These are phyloP conservation scores for Lycium ferocissimum DNA, from an alignment of 257 asterid genomes.

Conservation along the genomic window DNA sequence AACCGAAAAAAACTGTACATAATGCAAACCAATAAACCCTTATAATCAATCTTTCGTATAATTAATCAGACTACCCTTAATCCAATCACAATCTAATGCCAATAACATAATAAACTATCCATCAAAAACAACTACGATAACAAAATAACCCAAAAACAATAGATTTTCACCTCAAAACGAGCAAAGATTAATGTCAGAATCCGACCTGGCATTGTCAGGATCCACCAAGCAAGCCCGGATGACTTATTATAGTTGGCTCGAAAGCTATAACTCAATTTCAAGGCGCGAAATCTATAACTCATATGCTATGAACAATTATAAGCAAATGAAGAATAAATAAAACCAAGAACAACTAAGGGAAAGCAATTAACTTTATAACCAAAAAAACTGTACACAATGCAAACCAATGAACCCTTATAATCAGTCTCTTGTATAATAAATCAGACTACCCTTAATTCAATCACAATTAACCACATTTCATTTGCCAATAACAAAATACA, in stretches of 20 bases:
- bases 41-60: not conserved
- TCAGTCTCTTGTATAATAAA: not conserved
- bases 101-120: slow-evolving; percentile 35
- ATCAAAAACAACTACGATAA: slow-evolving; percentile 30
- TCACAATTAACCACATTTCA: slow-evolving; percentile 8
- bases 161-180: too few species aligned
- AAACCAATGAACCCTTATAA: not conserved
- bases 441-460: not conserved
- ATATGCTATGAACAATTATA: not conserved
- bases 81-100: slow-evolving; percentile 11
- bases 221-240: slow-evolving; percentile 64
- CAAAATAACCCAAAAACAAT: too few species aligned
- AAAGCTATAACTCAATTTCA: too few species aligned
- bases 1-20: not conserved
- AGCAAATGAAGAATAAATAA: not conserved
- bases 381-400: not conserved
- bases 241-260: too few species aligned
- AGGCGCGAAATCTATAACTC: too few species aligned
- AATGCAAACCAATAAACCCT: not conserved
- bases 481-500: not conserved
- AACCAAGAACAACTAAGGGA: not conserved
- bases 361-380: not conserved
- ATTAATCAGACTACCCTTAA: not conserved
- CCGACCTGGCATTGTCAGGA: slow-evolving; percentile 77
- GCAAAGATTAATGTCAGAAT: slow-evolving; percentile 49